These are phyloP conservation scores for Juncus inflexus DNA, from an alignment of 176 grass and related monocot genomes.

Conservation along the genomic window DNA sequence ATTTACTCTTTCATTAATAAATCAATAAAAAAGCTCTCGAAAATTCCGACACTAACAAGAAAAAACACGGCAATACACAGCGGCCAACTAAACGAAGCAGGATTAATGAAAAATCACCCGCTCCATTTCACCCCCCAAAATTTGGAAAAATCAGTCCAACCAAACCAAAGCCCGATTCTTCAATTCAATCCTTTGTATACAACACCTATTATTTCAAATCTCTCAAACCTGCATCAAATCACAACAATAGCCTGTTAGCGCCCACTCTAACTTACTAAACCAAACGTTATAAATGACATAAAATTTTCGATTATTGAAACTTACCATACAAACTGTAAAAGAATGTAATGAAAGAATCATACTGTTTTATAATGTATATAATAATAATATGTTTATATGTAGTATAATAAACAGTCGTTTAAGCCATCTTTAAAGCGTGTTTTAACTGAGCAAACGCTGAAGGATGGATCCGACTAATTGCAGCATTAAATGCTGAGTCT, in stretches of 20 bases:
- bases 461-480: conserved; percentile 88
- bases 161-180: conserved; percentile 3
- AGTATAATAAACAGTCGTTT: conserved; percentile 38
- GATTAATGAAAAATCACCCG: conserved; percentile 27
- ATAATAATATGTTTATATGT: conserved; percentile 37
- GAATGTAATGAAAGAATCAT: not conserved
- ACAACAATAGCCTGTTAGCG: conserved; percentile 12
- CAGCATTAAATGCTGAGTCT: conserved; percentile 77
- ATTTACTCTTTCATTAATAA: no score
- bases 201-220: conserved; percentile 11
- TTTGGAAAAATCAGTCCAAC: conserved; percentile 8
- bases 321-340: not conserved
- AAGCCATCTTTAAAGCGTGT: conserved; percentile 81
- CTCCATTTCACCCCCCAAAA: conserved; percentile 13
- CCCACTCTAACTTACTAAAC: not conserved
- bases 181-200: conserved; percentile 1
- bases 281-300: no score
- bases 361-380: not conserved
- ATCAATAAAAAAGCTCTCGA: no score
- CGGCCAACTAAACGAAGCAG: conserved; percentile 6
- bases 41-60: no score
- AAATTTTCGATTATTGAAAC: not conserved
- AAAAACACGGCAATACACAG: no score
- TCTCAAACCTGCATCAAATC: conserved; percentile 11
- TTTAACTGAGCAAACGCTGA: conserved; percentile 87